A percentile compares a stretch with the other conserved stretches of the same genome.
These are phyloP conservation scores for Termitomyces eurrhizus DNA, from an alignment of 768 basidiomycete species.

Conservation along the genomic window DNA sequence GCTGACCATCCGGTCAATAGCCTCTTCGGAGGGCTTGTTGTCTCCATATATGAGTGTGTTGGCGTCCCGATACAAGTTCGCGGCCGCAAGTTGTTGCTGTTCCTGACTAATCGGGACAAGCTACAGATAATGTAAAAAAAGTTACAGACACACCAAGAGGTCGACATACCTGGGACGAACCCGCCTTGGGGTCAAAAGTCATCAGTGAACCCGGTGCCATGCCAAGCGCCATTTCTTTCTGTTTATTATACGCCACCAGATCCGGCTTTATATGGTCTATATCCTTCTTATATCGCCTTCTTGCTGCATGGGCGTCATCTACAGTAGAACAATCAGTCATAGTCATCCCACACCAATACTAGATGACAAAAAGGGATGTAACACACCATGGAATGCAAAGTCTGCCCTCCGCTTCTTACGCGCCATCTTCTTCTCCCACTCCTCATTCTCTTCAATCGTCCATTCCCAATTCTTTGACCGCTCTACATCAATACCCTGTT, in stretches of 20 bases:
- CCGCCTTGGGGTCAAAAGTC: constrained; percentile 48
- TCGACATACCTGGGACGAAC: constrained; percentile 36
- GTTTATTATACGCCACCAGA: constrained; percentile 78
- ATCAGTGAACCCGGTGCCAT: constrained; percentile 66
- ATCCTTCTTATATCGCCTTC: constrained; percentile 90
- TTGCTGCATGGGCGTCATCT: constrained; percentile 91
- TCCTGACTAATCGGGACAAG: constrained; percentile 52
- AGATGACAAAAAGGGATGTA: neutral
- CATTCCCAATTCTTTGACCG: constrained; percentile 93
- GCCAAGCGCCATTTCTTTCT: constrained; percentile 84
- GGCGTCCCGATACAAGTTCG: constrained; percentile 89
- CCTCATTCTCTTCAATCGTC: constrained; percentile 92
- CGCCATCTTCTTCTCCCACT: constrained; percentile 90
- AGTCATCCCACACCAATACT: neutral
- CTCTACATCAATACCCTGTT: constrained; percentile 88
- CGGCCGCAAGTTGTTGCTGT: constrained; percentile 70
- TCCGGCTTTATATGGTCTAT: constrained; percentile 87
- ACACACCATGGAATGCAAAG: constrained; percentile 88
- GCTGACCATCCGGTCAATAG: constrained; percentile 85
- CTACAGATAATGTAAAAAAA: constrained; percentile 26
- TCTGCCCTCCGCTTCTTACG: constrained; percentile 83
- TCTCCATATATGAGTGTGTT: constrained; percentile 88
- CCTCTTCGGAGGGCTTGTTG: constrained; percentile 92
- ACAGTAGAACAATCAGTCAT: neutral
- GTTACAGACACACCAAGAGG: neutral